These are phyloP conservation scores for Nissolia schottii DNA, from an alignment of 306 rosid genomes.

Conservation along the genomic window DNA sequence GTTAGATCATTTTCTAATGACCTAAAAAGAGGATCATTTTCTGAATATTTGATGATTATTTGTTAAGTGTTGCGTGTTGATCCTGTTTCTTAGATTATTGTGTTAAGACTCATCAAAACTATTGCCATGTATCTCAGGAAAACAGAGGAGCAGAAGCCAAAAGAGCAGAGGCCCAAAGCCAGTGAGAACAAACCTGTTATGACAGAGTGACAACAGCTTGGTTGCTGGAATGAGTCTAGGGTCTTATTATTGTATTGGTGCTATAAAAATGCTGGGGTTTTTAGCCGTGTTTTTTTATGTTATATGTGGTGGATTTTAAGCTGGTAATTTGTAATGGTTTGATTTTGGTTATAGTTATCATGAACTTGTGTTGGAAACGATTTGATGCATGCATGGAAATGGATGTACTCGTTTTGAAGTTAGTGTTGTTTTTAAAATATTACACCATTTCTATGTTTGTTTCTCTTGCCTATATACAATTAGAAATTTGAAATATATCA, in stretches of 20 bases:
- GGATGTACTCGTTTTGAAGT: neutral
- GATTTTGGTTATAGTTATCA: neutral
- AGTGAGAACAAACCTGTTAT: conserved; percentile 93
- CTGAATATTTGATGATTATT: neutral
- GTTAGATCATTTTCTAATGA: neutral
- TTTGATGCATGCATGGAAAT: neutral
- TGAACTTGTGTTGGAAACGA: neutral
- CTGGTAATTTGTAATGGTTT: neutral
- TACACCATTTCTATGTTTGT: too few species aligned
- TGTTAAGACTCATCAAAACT: neutral
- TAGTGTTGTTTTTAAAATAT: neutral
- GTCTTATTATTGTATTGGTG: neutral
- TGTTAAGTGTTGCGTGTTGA: neutral
- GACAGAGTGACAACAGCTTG: conserved; percentile 61
- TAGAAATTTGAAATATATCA: too few species aligned
- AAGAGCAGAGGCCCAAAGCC: conserved; percentile 78
- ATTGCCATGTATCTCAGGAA: conserved; percentile 49
- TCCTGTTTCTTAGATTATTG: neutral
- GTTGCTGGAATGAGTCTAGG: conserved; percentile 10
- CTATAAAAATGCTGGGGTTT: neutral
- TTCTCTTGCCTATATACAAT: too few species aligned
- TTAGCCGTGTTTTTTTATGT: neutral
- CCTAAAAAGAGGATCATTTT: too few species aligned
- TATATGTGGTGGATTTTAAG: neutral
- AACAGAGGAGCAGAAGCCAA: conserved; percentile 90